Percentiles rank a stretch among this genome's conserved stretches.
Conservation (phyloP, 225 moss, liverwort and hornwort species). For the Antitrichia curtipendula region DNA sequence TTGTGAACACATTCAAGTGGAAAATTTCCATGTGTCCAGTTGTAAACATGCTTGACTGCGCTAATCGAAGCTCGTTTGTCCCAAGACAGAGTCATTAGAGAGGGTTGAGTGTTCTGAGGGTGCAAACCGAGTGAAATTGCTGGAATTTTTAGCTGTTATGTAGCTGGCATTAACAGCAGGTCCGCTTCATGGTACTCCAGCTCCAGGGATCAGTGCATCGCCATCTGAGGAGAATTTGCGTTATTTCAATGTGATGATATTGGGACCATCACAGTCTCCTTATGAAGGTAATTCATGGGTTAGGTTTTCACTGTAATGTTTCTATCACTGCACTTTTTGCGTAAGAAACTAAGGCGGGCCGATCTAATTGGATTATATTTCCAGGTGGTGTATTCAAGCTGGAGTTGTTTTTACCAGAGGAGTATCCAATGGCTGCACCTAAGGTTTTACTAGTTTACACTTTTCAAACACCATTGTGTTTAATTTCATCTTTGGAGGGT, state of each 20-base stretch:
- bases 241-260: constrained; percentile 97
- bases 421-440: constrained; percentile 97
- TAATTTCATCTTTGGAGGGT: neutral
- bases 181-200: constrained; percentile 16
- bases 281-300: constrained; percentile 19
- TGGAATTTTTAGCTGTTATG: neutral
- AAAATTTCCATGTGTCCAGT: neutral
- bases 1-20: neutral
- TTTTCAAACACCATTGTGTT: neutral
- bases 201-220: constrained; percentile 94
- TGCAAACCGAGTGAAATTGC: neutral
- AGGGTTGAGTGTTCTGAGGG: neutral
- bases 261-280: constrained; percentile 87
- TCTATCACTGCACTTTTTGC: neutral
- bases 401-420: constrained; percentile 90
- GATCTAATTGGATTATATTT: neutral
- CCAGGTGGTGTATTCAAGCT: constrained; percentile 90
- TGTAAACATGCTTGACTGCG: neutral
- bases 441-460: constrained; percentile 8
- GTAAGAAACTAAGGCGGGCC: neutral
- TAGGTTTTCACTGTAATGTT: neutral
- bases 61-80: neutral
- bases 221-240: constrained; percentile 94
- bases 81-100: neutral
- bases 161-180: neutral